These are phyloP conservation scores for Xylaria sp. DNA, from an alignment of 2,329 filamentous ascomycete genomes.

Conservation along the genomic window DNA sequence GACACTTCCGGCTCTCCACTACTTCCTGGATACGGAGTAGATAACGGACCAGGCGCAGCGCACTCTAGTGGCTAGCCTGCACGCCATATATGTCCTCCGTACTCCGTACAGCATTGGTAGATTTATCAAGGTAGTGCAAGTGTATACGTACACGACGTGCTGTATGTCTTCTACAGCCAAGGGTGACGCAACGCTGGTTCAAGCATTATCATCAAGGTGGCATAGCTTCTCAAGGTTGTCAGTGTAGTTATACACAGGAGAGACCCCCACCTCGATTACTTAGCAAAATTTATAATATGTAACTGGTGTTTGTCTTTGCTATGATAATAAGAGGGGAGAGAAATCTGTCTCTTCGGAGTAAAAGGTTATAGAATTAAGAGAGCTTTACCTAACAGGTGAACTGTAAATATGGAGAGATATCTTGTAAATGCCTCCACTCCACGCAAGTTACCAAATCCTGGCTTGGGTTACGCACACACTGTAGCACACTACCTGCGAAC, in stretches of 20 bases:
- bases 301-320: neutral
- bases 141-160: neutral
- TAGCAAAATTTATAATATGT: neutral
- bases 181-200: slow-evolving; percentile 17
- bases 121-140: neutral
- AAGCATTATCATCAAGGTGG: slow-evolving; percentile 18
- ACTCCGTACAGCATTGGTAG: neutral
- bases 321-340: neutral
- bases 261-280: neutral
- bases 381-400: neutral
- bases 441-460: no score
- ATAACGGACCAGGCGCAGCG: neutral
- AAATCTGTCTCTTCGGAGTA: neutral
- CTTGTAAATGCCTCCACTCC: no score
- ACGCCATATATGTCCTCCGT: neutral
- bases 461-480: no score
- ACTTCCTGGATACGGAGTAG: neutral
- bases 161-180: neutral
- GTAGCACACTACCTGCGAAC: no score
- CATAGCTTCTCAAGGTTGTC: slow-evolving; percentile 12
- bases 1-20: neutral
- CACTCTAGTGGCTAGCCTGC: slow-evolving; percentile 1
- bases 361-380: neutral
- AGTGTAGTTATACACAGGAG: neutral
- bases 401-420: neutral